Base-by-base conservation (phyloP, 2,329 filamentous ascomycete genomes). In the Cladosporium cucumerinum region DNA sequence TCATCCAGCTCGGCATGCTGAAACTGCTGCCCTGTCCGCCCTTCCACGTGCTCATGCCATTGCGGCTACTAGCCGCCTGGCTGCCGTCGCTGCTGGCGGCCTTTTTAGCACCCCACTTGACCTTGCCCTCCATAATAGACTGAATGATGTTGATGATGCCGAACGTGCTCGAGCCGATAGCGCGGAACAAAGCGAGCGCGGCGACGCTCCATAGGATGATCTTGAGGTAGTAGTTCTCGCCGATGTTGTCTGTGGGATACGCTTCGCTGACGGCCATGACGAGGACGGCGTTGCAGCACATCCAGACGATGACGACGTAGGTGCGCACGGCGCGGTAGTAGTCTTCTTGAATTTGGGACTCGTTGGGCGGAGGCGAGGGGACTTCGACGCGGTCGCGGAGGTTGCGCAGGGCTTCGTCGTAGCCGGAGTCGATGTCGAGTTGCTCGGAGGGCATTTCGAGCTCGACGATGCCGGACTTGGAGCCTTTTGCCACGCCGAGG, bases 371-470 rank as follows among this genome's bases (percentile, higher is more conserved):
- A 0, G 85, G 77, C 14, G 78, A 76, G 12, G 90, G 82, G 0
- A 98, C 94, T 76, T 96, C 93, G 72, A 99, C 84, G 52, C 95
- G 86, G 75, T 99, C 95, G 60, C 95, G 91, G 5, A 99, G 89
- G 77, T 99, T 99, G 68, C 95, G 91, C 28, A 99, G 87, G 0
- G 95, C 95, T 77, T 97, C 94, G 75, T 99, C 95, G 78, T 99
- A 99, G 26, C 94, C 95, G 30, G 89, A 93, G 80, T 99, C 95
- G 76, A 99, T 99, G 77, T 99, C 95, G 36, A 99, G 88, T 80
- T 99, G 95, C 77, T 99, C 96, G 1, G 88, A 92, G 0, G 96
- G 95, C 93, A 99, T 99, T 74, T 99, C 95, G 6, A 99, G 84
- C 77, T 97, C 92, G 72, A 99, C 95, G 0, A 89, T 92, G 66